Evolutionary conservation across 345 rosid genomes (phyloP), one percentile per base, ranked within the genome.

Genomic region (Syzygium grande): DNA sequence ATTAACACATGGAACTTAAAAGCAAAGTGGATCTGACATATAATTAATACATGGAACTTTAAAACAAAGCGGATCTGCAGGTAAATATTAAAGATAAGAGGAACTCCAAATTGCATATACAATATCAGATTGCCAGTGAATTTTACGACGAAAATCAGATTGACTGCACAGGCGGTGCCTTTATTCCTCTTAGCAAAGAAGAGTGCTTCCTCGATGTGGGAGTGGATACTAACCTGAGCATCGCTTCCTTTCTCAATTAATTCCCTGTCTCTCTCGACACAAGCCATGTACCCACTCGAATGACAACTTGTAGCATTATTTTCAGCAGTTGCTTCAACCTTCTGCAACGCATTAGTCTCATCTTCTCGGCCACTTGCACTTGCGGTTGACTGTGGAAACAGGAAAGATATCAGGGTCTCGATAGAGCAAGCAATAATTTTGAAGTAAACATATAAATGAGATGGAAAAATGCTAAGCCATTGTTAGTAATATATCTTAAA

Each of bases 321-420:
- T 91, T 93, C 99, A 86, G 98, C 94, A 52, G 93, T 91, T 63
- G 92, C 96, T 88, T 96, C 99, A 49, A 90, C 92, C 90, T 92
- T 96, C 86, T 93, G 92, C 91, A 93, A 95, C 86, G 95, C 99
- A 84, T 92, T 93, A 73, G 96, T 92, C 91, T 94, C 98, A 90
- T 93, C 95, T 61, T 88, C 95, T 87, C 53, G 90, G 86, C 89
- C 86, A 90, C 88, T 93, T 86, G 90, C 95, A 58, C 92, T 89
- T 87, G 88, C 89, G 19, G 91, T 91, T 15, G 91, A 86, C 98
- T 94, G 92, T 34, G n/a, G 86, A 87, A 86, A 23, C 16, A 68
- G 88, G 43, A 51, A 87, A 79, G 4, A 73, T 38, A 73, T 73
- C 83, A 21, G 83, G 83, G 27, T 73, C 73, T 34, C 83, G 38